These are phyloP conservation scores for Lepiota brunneoincarnata DNA, from an alignment of 768 basidiomycete genomes.

Conservation along the genomic window DNA sequence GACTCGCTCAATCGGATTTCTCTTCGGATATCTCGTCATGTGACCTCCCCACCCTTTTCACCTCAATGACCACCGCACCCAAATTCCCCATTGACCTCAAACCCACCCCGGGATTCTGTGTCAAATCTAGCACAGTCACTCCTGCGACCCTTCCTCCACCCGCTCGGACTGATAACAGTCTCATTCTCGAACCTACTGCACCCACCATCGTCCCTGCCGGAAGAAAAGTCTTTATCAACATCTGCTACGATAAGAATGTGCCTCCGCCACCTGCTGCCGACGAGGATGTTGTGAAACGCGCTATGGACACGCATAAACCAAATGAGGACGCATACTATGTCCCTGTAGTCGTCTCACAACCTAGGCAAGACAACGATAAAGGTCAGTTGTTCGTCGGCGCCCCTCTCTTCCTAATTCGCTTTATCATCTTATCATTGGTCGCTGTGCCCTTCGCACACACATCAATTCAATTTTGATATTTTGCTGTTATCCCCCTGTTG, in stretches of 20 bases:
- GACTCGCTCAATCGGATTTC: conserved; percentile 6
- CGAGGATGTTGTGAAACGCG: conserved; percentile 56
- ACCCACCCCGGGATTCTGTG: conserved; percentile 68
- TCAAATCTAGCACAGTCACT: conserved; percentile 54
- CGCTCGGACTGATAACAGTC: not conserved
- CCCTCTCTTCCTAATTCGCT: not conserved
- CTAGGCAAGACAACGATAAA: conserved; percentile 65
- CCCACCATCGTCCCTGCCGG: conserved; percentile 40
- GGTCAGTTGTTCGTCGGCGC: conserved; percentile 36
- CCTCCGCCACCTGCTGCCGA: conserved; percentile 65
- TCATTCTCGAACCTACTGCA: conserved; percentile 22
- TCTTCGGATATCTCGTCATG: conserved; percentile 5
- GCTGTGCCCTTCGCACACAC: too few species aligned
- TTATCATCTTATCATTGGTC: conserved; percentile 8
- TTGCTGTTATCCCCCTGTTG: too few species aligned
- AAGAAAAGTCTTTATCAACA: conserved; percentile 71
- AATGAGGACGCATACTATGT: conserved; percentile 53
- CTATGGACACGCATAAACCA: conserved; percentile 49
- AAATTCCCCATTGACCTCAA: conserved; percentile 36
- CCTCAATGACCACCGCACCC: conserved; percentile 1
- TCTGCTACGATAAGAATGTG: conserved; percentile 67
- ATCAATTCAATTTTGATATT: too few species aligned
- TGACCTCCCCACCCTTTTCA: not conserved
- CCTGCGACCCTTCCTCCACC: conserved; percentile 32
- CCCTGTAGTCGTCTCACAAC: conserved; percentile 70